Percentiles rank a stretch among this genome's conserved stretches.
phyloP scores from a whole-genome alignment of 345 rosid genomes.

The Syzygium aromaticum region DNA sequence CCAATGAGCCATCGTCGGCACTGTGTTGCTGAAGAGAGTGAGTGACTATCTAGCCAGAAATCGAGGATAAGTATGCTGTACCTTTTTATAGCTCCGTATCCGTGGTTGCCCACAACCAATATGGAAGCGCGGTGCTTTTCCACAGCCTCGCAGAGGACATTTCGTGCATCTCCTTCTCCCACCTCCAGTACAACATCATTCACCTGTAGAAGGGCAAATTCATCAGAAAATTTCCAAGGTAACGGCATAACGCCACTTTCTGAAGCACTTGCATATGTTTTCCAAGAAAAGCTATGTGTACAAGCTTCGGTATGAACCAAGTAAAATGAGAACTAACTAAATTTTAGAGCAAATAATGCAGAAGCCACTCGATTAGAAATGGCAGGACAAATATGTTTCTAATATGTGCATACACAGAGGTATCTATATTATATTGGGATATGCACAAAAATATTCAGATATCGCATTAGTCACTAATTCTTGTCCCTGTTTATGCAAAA shows the following conservation, averaged over 20 bases:
- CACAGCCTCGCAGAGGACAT: constrained; percentile 81
- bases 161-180: constrained; percentile 88
- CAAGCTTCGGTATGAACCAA: background rate
- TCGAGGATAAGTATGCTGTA: background rate
- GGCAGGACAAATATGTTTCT: background rate
- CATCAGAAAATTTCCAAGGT: background rate
- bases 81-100: constrained; percentile 97
- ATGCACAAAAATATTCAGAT: background rate
- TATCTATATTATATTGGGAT: background rate
- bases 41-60: background rate
- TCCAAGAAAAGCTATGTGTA: background rate
- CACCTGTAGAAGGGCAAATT: constrained; percentile 32
- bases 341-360: background rate
- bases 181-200: constrained; percentile 39
- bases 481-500: background rate
- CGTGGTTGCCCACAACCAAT: constrained; percentile 94
- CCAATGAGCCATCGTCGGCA: background rate
- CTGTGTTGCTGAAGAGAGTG: background rate
- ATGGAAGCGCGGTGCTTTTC: constrained; percentile 78
- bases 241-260: too few relatives aligned
- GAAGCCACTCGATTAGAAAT: background rate
- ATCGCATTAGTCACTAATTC: background rate
- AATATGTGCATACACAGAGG: background rate
- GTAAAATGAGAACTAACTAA: background rate
- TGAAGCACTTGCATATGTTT: background rate